A percentile compares a stretch with the other conserved stretches of the same genome.
phyloP scores from a whole-genome alignment of 345 rosid species.

The Noccaea caerulescens region DNA sequence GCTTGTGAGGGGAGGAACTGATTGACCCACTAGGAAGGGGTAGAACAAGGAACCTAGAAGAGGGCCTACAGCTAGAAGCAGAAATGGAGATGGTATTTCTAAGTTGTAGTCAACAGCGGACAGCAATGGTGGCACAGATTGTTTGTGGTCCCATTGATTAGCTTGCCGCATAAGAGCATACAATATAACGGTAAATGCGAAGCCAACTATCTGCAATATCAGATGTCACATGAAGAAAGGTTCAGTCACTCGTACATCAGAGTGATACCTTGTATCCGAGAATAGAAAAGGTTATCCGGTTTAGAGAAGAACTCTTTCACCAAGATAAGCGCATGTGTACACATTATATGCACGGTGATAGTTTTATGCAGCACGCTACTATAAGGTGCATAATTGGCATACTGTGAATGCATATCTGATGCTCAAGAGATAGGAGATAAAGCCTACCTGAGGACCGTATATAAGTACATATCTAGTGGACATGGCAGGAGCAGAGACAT shows the following conservation, averaged over 20 bases:
- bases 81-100: slow-evolving; percentile 75
- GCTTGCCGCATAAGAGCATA: slow-evolving; percentile 89
- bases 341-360: neutral
- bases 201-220: slow-evolving; percentile 47
- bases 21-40: slow-evolving; percentile 67
- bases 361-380: slow-evolving; percentile 8
- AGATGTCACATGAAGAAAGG: slow-evolving; percentile 29
- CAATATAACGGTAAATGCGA: slow-evolving; percentile 64
- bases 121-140: slow-evolving; percentile 74
- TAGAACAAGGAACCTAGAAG: slow-evolving; percentile 56
- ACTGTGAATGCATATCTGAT: slow-evolving; percentile 6
- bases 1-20: slow-evolving; percentile 72
- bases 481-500: slow-evolving; percentile 71
- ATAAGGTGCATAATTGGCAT: slow-evolving; percentile 8
- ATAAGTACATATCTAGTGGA: slow-evolving; percentile 81
- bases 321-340: neutral
- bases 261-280: slow-evolving; percentile 1
- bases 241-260: slow-evolving; percentile 21
- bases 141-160: slow-evolving; percentile 65
- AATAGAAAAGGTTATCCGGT: slow-evolving; percentile 16
- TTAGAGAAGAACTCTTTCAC: slow-evolving; percentile 5
- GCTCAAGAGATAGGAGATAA: slow-evolving; percentile 26
- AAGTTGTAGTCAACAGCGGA: slow-evolving; percentile 79
- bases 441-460: slow-evolving; percentile 71
- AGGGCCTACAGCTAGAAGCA: slow-evolving; percentile 62